A percentile compares a stretch with the other conserved stretches of the same genome.
These are phyloP conservation scores for Eimeria nieschulzi DNA, from an alignment of 169 alveolate genomes.

Conservation along the genomic window DNA sequence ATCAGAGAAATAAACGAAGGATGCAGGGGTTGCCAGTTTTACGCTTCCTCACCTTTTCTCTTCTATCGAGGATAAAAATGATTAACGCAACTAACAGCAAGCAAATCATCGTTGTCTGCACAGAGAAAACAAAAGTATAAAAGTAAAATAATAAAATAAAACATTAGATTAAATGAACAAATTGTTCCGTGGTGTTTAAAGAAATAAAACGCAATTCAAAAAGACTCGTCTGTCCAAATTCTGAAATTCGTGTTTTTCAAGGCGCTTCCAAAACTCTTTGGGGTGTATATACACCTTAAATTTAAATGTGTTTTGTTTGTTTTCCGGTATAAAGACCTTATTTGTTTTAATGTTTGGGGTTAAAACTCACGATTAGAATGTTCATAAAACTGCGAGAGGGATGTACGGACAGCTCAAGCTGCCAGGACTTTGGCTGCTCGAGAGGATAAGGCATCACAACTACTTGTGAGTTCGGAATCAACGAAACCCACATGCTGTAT, in stretches of 20 bases:
- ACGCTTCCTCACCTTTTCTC: constrained; percentile 32
- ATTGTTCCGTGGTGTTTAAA: not conserved
- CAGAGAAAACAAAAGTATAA: not conserved
- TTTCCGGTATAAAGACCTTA: too few relatives aligned
- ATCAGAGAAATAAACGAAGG: too few relatives aligned
- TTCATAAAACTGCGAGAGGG: constrained; percentile 34
- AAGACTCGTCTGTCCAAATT: not conserved
- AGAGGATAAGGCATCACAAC: constrained; percentile 43
- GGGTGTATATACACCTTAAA: too few relatives aligned
- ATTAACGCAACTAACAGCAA: constrained; percentile 48
- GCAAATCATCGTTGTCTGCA: constrained; percentile 68
- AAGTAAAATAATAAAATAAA: not conserved
- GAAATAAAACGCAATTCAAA: not conserved
- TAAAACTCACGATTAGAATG: constrained; percentile 35
- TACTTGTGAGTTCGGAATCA: constrained; percentile 66
- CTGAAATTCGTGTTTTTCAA: too few relatives aligned
- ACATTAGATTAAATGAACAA: not conserved
- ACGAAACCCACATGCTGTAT: constrained; percentile 64
- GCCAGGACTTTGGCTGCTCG: constrained; percentile 38
- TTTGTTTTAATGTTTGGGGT: not conserved
- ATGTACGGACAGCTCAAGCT: constrained; percentile 66
- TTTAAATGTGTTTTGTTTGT: too few relatives aligned
- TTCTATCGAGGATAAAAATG: constrained; percentile 59
- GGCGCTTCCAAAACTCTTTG: too few relatives aligned
- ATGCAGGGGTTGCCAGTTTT: too few relatives aligned